phyloP scores from a whole-genome alignment of 2,329 filamentous ascomycete species.

The Acrocalymma vagum region DNA sequence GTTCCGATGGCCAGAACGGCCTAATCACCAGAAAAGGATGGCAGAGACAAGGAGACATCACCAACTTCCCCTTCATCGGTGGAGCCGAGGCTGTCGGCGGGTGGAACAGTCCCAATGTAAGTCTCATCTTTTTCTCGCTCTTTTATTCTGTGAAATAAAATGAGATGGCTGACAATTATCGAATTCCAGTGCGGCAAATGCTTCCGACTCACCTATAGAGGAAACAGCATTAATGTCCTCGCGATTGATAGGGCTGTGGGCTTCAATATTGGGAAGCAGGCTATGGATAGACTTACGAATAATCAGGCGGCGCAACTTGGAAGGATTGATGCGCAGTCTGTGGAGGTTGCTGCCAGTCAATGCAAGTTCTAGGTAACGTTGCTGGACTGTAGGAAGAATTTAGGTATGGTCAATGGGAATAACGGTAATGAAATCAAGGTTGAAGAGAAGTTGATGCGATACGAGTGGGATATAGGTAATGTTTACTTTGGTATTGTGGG shows the following conservation, averaged over 20 bases:
- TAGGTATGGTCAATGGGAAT: too few relatives aligned
- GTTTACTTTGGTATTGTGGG: too few relatives aligned
- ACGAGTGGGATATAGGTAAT: too few relatives aligned
- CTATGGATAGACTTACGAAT: slow-evolving; percentile 60
- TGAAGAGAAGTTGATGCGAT: too few relatives aligned
- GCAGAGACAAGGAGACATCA: slow-evolving; percentile 55
- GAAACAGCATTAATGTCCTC: slow-evolving; percentile 57
- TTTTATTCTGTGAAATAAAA: neutral
- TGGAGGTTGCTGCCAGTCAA: slow-evolving; percentile 46
- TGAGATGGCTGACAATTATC: slow-evolving; percentile 20
- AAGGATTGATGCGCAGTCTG: slow-evolving; percentile 52
- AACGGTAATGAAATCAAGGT: too few relatives aligned
- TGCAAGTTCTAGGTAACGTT: slow-evolving; percentile 46
- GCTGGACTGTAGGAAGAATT: too few relatives aligned
- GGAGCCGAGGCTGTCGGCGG: slow-evolving; percentile 56
- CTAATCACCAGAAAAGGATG: slow-evolving; percentile 69
- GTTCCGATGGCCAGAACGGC: slow-evolving; percentile 74
- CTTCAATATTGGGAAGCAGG: slow-evolving; percentile 59
- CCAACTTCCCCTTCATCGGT: slow-evolving; percentile 59
- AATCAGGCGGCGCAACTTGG: slow-evolving; percentile 54
- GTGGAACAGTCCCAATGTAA: slow-evolving; percentile 52
- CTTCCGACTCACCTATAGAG: slow-evolving; percentile 59
- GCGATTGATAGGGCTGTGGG: slow-evolving; percentile 60
- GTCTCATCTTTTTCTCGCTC: slow-evolving; percentile 9
- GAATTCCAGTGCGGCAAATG: slow-evolving; percentile 60